phyloP scores from a whole-genome alignment of 768 basidiomycete species.

The Paxillus ammoniavirescens region DNA sequence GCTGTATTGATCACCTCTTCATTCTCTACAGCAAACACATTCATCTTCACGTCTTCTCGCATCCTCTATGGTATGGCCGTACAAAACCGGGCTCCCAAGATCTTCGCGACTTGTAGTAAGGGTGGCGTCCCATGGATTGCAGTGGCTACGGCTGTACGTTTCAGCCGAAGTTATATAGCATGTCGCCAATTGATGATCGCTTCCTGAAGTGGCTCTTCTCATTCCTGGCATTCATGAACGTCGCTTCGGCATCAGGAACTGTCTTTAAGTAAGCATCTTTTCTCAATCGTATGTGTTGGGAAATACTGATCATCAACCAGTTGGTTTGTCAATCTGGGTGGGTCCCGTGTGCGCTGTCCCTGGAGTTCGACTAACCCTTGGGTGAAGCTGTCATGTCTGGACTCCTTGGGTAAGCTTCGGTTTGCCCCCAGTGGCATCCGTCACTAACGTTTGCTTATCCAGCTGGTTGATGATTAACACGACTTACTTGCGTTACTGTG shows the following conservation, averaged over 20 bases:
- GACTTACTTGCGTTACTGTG: constrained; percentile 72
- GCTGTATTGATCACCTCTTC: constrained; percentile 69
- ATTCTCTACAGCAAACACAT: constrained; percentile 69
- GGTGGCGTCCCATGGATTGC: constrained; percentile 48
- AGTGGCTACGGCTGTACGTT: constrained; percentile 27
- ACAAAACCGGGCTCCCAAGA: constrained; percentile 47
- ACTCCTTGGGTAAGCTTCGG: constrained; percentile 41
- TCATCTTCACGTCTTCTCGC: constrained; percentile 35
- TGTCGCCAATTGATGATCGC: constrained; percentile 6
- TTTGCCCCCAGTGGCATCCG: constrained; percentile 33
- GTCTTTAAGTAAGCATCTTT: constrained; percentile 20
- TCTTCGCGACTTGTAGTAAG: constrained; percentile 47
- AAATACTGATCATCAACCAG: constrained; percentile 30
- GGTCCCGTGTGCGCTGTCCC: constrained; percentile 7
- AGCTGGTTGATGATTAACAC: constrained; percentile 67
- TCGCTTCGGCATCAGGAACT: constrained; percentile 51
- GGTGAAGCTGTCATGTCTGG: constrained; percentile 53
- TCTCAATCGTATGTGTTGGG: background rate
- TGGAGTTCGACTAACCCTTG: background rate
- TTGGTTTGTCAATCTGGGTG: constrained; percentile 68
- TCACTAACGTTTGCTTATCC: constrained; percentile 49
- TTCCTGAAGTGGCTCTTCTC: constrained; percentile 35
- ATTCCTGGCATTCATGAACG: constrained; percentile 63
- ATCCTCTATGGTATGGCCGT: constrained; percentile 46
- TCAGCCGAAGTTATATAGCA: constrained; percentile 10